Evolutionary conservation across 257 asterid genomes (phyloP), one percentile per base, ranked within the genome.

Genomic region (Solanum etuberosum): DNA sequence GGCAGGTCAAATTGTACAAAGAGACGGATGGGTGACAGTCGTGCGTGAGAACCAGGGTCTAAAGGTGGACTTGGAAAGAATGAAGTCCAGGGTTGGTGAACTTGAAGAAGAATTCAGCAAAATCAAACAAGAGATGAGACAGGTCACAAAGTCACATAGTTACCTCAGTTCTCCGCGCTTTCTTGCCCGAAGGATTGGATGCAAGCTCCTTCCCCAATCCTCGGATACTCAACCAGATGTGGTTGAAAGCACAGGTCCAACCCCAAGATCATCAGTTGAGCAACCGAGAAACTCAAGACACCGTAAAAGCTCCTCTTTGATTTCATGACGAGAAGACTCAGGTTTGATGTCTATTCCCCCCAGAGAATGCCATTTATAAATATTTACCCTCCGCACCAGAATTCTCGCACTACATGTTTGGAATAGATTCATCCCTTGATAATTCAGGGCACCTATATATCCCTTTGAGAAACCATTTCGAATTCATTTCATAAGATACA

Each of bases 1-100:
- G 76, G 86, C 93, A 18, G 93, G 92, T 48, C 94, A 90, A 89
- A 88, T 91, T 86, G 92, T 90, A 87, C 98, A 91, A 89, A 90
- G 97, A 91, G 99, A 95, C 7, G 96, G 98, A 82, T 96, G 98
- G 99, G 97, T 93, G 83, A 92, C 92, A 1, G 97, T 94, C 32
- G 96, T 94, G 63, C 98, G 94, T 5, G 98, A 95, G 91, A 96
- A 95, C 92, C 98, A 91, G 90, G 98, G 86, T 73, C 90, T 97
- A 35, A 95, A 93, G 90, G 97, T 89, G 84, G 92, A 95, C 93
- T 91, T 97, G 97, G 98, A 95, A 85, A 92, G 94, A 87, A 95
- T 97, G 99, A 93, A 92, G 83, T 93, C 95, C 4, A 89, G 98
- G 86, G 99, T 97, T 46, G 96, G 96, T 86, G 99, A 96, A 88